These are phyloP conservation scores for Abrus precatorius DNA, from an alignment of 306 rosid genomes.

Conservation along the genomic window DNA sequence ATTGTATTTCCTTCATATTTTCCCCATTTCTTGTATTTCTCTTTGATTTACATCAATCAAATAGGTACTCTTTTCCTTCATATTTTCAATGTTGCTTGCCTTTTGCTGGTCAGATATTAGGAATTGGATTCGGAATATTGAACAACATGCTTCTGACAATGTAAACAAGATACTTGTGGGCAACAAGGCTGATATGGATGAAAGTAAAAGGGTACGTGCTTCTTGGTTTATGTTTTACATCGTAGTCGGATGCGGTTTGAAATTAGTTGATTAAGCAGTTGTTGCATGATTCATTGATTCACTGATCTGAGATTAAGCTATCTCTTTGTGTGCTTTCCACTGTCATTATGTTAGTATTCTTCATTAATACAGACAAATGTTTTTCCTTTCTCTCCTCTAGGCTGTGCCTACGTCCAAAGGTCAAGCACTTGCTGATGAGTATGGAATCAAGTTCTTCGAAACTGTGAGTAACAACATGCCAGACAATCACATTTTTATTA, in stretches of 20 bases:
- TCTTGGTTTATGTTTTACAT: conserved; percentile 35
- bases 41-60: conserved; percentile 11
- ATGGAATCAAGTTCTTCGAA: conserved; percentile 87
- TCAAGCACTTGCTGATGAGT: conserved; percentile 95
- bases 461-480: conserved; percentile 68
- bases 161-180: conserved; percentile 86
- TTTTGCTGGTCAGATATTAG: conserved; percentile 67
- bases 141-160: conserved; percentile 86
- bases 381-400: conserved; percentile 51
- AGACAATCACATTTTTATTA: conserved; percentile 26
- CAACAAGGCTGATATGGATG: conserved; percentile 94
- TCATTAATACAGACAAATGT: not conserved
- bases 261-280: not conserved
- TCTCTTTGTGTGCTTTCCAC: conserved; percentile 14
- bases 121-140: conserved; percentile 92
- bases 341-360: conserved; percentile 11
- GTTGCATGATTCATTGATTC: conserved; percentile 25
- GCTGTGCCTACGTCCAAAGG: conserved; percentile 88
- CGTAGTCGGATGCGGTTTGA: conserved; percentile 28
- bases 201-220: conserved; percentile 76
- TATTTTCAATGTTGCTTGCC: conserved; percentile 28
- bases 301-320: conserved; percentile 6
- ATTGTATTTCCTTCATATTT: conserved; percentile 33
- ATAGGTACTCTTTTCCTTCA: not conserved
- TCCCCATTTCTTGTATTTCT: not conserved